Percentiles rank a stretch among this genome's conserved stretches.
phyloP scores from a whole-genome alignment of 2,329 filamentous ascomycete species.

The Aspergillus sp. region DNA sequence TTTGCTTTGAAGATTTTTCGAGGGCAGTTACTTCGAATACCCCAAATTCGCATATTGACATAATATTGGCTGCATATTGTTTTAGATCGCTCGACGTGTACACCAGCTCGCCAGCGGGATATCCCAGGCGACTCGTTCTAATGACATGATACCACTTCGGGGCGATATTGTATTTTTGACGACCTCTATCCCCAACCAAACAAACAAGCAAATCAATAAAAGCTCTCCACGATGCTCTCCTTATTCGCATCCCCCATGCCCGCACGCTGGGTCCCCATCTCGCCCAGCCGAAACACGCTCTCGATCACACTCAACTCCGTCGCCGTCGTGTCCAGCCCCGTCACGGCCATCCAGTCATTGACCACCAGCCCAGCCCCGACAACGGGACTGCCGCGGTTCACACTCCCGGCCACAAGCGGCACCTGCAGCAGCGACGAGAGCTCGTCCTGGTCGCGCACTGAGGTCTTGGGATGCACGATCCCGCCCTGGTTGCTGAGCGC shows the following conservation, averaged over 20 bases:
- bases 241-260: conserved; percentile 54
- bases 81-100: too few species aligned
- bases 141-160: too few species aligned
- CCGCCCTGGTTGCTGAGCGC: conserved; percentile 89
- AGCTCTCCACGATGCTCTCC: conserved; percentile 97
- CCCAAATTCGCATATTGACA: too few species aligned
- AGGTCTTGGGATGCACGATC: conserved; percentile 94
- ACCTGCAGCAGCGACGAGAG: conserved; percentile 88
- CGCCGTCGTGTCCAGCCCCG: conserved; percentile 88
- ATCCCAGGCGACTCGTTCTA: too few species aligned
- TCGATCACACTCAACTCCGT: conserved; percentile 95
- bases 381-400: conserved; percentile 87
- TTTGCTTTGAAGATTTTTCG: too few species aligned
- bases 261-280: conserved; percentile 61
- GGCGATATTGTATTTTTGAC: too few species aligned
- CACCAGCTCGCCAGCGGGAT: too few species aligned
- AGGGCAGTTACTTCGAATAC: too few species aligned
- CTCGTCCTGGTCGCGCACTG: conserved; percentile 96
- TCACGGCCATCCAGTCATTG: conserved; percentile 95
- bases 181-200: too few species aligned
- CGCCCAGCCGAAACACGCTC: conserved; percentile 87
- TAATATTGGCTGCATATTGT: too few species aligned
- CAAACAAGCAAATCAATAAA: conserved; percentile 66
- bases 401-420: conserved; percentile 83
- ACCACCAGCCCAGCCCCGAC: conserved; percentile 97